Evolutionary conservation across 2,329 filamentous ascomycete genomes (phyloP).

Genomic region (Monascus ruber): DNA sequence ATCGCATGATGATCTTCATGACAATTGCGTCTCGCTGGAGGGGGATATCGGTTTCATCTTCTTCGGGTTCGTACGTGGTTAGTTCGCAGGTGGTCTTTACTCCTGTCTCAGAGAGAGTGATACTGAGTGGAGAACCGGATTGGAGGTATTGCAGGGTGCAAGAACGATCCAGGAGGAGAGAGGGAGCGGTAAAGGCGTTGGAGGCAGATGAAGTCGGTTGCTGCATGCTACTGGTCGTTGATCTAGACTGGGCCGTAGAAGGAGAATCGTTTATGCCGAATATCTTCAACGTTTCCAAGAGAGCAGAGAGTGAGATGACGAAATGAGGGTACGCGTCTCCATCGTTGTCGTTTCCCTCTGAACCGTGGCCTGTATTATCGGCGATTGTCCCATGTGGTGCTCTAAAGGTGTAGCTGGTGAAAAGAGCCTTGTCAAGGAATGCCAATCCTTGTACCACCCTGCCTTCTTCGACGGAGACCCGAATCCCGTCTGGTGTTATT

Average conservation of each 20-base stretch:
- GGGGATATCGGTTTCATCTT: slow-evolving; percentile 52
- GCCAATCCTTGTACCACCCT: slow-evolving; percentile 83
- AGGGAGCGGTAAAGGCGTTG: slow-evolving; percentile 75
- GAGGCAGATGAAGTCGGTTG: slow-evolving; percentile 31
- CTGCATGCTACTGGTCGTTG: slow-evolving; percentile 16
- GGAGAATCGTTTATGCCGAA: slow-evolving; percentile 64
- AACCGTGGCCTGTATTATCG: slow-evolving; percentile 6
- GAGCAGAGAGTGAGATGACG: slow-evolving; percentile 72
- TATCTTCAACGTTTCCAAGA: slow-evolving; percentile 91
- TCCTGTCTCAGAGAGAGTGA: slow-evolving; percentile 75
- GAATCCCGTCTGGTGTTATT: slow-evolving; percentile 72
- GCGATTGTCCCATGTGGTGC: slow-evolving; percentile 21
- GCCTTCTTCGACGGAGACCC: slow-evolving; percentile 78
- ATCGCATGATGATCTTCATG: slow-evolving; percentile 92
- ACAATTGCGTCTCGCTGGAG: slow-evolving; percentile 68
- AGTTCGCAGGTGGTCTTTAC: slow-evolving; percentile 84
- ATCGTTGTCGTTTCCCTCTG: slow-evolving; percentile 28
- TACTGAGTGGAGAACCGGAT: slow-evolving; percentile 65
- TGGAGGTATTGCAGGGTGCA: slow-evolving; percentile 71
- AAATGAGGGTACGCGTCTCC: slow-evolving; percentile 52
- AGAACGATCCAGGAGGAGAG: slow-evolving; percentile 71
- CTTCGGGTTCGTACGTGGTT: slow-evolving; percentile 72
- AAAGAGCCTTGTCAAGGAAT: slow-evolving; percentile 79
- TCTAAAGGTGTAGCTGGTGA: slow-evolving; percentile 71
- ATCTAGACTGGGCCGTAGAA: slow-evolving; percentile 19